Evolutionary conservation across 2,329 filamentous ascomycete species (phyloP).

Genomic region (Fusarium fracticaudum): DNA sequence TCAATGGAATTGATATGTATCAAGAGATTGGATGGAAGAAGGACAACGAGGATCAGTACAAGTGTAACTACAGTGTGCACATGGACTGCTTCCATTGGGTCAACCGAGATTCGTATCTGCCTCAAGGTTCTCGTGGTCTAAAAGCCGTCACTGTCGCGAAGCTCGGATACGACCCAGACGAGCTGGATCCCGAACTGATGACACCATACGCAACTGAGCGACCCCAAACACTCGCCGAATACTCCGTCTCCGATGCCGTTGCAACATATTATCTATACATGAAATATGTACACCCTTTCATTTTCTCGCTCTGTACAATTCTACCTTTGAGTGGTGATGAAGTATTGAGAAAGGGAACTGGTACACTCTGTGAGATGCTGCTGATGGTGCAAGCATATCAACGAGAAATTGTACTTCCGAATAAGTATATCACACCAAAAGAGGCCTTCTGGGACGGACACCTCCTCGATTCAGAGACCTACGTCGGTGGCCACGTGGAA

Average conservation of each 20-base stretch:
- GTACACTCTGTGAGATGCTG: slow-evolving; percentile 99
- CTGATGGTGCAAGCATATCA: slow-evolving; percentile 98
- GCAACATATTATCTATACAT: slow-evolving; percentile 99
- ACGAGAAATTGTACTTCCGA: slow-evolving; percentile 90
- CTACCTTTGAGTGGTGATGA: slow-evolving; percentile 93
- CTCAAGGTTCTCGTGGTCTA: slow-evolving; percentile 94
- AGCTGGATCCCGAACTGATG: slow-evolving; percentile 97
- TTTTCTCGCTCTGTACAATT: slow-evolving; percentile 98
- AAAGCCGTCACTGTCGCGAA: slow-evolving; percentile 99
- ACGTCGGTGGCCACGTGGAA: slow-evolving; percentile 97
- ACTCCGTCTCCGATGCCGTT: slow-evolving; percentile 98
- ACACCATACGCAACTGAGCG: slow-evolving; percentile 89
- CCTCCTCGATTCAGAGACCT: slow-evolving; percentile 94
- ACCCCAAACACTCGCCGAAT: slow-evolving; percentile 94
- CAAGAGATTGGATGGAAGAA: slow-evolving; percentile 97
- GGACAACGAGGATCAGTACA: slow-evolving; percentile 94
- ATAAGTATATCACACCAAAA: slow-evolving; percentile 91
- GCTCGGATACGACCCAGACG: slow-evolving; percentile 96
- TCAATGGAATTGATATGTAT: slow-evolving; percentile 99
- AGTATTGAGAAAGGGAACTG: slow-evolving; percentile 92
- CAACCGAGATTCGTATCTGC: slow-evolving; percentile 96
- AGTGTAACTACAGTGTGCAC: slow-evolving; percentile 94
- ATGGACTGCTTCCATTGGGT: slow-evolving; percentile 99
- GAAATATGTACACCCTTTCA: slow-evolving; percentile 99
- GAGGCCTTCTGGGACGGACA: slow-evolving; percentile 98